Evolutionary conservation across 257 asterid genomes (phyloP).

Genomic region (Plantago elongata): DNA sequence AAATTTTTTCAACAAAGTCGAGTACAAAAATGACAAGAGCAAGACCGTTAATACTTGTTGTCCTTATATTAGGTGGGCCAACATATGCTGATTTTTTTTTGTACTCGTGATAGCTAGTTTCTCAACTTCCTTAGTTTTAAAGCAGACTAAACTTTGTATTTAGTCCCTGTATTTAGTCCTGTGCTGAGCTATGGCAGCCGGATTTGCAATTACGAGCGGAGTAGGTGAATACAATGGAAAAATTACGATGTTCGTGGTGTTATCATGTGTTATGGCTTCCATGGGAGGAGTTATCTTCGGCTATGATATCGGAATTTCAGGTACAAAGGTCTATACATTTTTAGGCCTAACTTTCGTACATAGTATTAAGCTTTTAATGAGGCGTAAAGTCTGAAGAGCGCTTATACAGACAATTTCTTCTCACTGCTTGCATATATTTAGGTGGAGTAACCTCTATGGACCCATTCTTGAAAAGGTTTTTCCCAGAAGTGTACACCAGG

Average conservation of each 20-base stretch:
- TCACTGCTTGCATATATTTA: not conserved
- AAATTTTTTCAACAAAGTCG: too few relatives aligned
- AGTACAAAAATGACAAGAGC: too few relatives aligned
- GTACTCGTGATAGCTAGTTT: too few relatives aligned
- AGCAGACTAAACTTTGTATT: constrained; percentile 11
- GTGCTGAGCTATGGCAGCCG: too few relatives aligned
- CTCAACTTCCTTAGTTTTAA: not conserved
- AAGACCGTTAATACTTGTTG: too few relatives aligned
- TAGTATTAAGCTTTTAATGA: not conserved
- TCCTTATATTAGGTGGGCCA: too few relatives aligned
- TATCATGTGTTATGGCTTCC: constrained; percentile 2
- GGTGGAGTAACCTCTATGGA: constrained; percentile 25
- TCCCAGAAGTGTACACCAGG: constrained; percentile 12
- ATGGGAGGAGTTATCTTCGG: constrained; percentile 6
- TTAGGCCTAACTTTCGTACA: not conserved
- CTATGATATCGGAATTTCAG: constrained; percentile 12
- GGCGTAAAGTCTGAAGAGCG: too few relatives aligned
- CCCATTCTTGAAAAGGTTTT: constrained; percentile 14
- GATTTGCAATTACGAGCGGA: too few relatives aligned
- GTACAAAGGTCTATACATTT: not conserved
- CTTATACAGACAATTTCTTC: too few relatives aligned
- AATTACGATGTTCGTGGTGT: constrained; percentile 3
- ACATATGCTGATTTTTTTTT: too few relatives aligned
- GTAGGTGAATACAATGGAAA: too few relatives aligned
- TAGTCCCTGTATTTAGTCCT: constrained; percentile 9